Evolutionary conservation across 1,284 basidiomycete genomes (phyloP).

Genomic region (Volvariella surrecta): DNA sequence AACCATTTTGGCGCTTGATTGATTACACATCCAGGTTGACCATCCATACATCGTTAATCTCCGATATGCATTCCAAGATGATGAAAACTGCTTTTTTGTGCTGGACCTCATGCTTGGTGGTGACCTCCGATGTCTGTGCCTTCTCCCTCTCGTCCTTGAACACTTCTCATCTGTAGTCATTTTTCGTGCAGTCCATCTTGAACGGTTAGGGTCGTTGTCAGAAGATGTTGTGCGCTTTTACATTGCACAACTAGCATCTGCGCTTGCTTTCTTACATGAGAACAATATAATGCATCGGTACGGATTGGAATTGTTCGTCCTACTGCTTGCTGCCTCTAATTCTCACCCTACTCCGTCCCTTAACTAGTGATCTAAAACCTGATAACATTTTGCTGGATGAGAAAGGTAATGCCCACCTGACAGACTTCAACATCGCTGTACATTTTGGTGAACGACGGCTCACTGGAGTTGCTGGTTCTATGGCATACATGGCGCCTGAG

Average conservation of each 20-base stretch:
- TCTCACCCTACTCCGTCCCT: background rate
- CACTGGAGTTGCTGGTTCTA: constrained; percentile 95
- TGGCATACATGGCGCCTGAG: constrained; percentile 99
- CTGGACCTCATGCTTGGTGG: constrained; percentile 97
- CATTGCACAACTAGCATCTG: constrained; percentile 84
- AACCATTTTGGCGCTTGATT: background rate
- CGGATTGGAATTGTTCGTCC: constrained; percentile 23
- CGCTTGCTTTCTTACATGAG: constrained; percentile 86
- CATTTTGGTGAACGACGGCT: constrained; percentile 86
- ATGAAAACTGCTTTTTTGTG: constrained; percentile 99
- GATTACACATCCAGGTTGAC: constrained; percentile 61
- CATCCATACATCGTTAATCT: constrained; percentile 96
- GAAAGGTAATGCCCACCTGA: constrained; percentile 91
- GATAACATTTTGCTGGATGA: constrained; percentile 98
- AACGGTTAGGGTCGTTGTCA: constrained; percentile 74
- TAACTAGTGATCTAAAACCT: constrained; percentile 83
- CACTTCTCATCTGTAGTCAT: constrained; percentile 20
- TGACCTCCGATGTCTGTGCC: constrained; percentile 79
- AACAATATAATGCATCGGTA: constrained; percentile 93
- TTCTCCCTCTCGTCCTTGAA: constrained; percentile 10
- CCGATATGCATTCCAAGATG: constrained; percentile 97
- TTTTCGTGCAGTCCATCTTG: constrained; percentile 71
- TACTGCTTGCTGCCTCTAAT: constrained; percentile 18
- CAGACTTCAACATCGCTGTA: constrained; percentile 98
- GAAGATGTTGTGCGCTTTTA: constrained; percentile 90